Evolutionary conservation across 805 yeast species (phyloP), one percentile per base, ranked within the genome.

Genomic region (Candida yuanshanica): DNA sequence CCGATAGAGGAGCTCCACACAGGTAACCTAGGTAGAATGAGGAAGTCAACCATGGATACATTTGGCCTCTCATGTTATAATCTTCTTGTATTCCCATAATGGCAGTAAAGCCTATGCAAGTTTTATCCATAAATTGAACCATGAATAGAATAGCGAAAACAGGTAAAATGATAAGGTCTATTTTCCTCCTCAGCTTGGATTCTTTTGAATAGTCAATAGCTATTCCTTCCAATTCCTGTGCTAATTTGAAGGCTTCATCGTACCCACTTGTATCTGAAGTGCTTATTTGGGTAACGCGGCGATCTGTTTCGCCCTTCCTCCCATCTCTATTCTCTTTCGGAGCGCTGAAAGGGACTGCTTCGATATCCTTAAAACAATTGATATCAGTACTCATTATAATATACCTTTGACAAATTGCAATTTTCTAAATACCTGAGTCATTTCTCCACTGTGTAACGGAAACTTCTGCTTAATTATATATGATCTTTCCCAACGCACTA

Each of bases 1-100:
- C 56, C 1, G 72, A 66, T 3, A 77, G 74, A 37, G 69, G 63
- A 43, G 74, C 77, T 42, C 71, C 75, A 1, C 56, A 59, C 31
- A 78, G 51, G 50, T 76, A 79, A 1, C 84, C 84, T 20, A 79
- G 47, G 50, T 73, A 74, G 49, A 75, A 74, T 14, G 68, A 60
- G 2, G 77, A 64, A 12, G 77, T 67, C 9, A 66, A 46, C 76
- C 80, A 69, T 42, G 69, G 47, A 52, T 72, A 64, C 60, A 48
- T 50, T 33, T 50, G 62, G 39, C 71, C 76, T 37, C 44, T 46
- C 72, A 72, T 72, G 44, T 58, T 57, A 44, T 59, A 58, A 41
- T 62, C 75, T 6, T 48, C 55, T 38, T 53, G 57, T 36, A 67
- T 59, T 37, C 72, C 77, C 65, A 67, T 59, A 22, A 74, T 63